Evolutionary conservation across 345 rosid species (phyloP), one percentile per base, ranked within the genome.

Genomic region (Syzygium grande): DNA sequence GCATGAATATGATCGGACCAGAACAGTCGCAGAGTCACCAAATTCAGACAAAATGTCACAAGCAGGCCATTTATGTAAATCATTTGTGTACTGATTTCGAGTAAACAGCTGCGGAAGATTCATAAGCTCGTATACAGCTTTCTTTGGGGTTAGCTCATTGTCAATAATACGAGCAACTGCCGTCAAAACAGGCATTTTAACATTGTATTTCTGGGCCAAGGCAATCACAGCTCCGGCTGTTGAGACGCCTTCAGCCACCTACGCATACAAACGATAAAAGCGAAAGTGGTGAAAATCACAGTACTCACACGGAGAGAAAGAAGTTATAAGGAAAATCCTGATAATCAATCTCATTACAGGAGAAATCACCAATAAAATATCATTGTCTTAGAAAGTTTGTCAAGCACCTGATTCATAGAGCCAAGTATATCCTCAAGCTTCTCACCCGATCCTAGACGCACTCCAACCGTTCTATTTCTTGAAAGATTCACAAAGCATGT

Each of bases 181-280:
- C 85, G 99, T 96, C 90, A 97, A 90, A 87, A 97, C 98, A 2
- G 97, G 99, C 92, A 97, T 92, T 92, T 97, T 94, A 87, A 96
- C 98, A 52, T 96, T 95, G 89, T 96, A 97, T 92, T 97, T 97
- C 93, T 97, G 98, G 86, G 98, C 99, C 92, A 96, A 90, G 77
- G 99, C 97, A 91, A 96, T 94, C 80, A 96, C 98, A 68, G 98
- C 99, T 85, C 99, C 98, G 1, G 99, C 99, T 2, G 98, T 97
- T 84, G 99, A 93, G 87, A 97, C 96, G 54, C 99, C 99, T 92
- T 97, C 99, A 25, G 98, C 98, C 59, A 97, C 98, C 98, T 97
- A 86, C 6, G 41, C 41, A 65, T 34, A n/a, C 5, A 14, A 56
- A 30, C 79, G 84, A 83, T 43, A 41, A 29, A 22, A 25, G 41